A percentile compares a stretch with the other conserved stretches of the same genome.
These are phyloP conservation scores for Aureobasidium melanogenum DNA, from an alignment of 2,329 filamentous ascomycete genomes.

Conservation along the genomic window DNA sequence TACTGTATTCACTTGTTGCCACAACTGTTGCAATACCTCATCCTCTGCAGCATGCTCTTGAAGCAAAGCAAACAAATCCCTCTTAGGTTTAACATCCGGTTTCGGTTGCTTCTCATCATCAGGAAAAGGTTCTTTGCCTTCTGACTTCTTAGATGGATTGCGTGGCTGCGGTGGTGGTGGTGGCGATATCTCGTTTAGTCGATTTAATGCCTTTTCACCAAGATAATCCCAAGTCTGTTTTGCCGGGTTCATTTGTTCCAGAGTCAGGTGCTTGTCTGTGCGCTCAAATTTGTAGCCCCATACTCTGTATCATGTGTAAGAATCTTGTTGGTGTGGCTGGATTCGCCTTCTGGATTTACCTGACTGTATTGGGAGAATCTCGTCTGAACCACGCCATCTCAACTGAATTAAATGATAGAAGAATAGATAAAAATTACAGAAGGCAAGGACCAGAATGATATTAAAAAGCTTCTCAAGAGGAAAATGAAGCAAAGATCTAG, in stretches of 20 bases:
- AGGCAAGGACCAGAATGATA: background rate
- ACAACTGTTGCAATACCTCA: constrained; percentile 48
- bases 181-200: constrained; percentile 53
- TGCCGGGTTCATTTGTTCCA: constrained; percentile 50
- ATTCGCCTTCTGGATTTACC: background rate
- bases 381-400: background rate
- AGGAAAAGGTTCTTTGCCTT: background rate
- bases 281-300: constrained; percentile 65
- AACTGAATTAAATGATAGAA: no score
- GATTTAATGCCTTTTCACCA: constrained; percentile 56
- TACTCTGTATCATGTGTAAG: background rate
- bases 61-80: constrained; percentile 58
- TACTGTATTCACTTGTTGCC: constrained; percentile 57
- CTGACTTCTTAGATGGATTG: constrained; percentile 11
- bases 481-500: background rate
- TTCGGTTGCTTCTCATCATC: constrained; percentile 15
- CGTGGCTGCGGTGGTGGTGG: constrained; percentile 25
- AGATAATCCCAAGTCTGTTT: constrained; percentile 61
- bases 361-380: background rate
- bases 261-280: constrained; percentile 54
- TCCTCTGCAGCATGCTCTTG: constrained; percentile 50
- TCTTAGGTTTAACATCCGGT: constrained; percentile 25
- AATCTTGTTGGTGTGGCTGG: background rate
- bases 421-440: background rate
- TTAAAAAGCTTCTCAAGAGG: background rate